These are phyloP conservation scores for Curvularia verruculosa DNA, from an alignment of 2,329 filamentous ascomycete species.

Conservation along the genomic window DNA sequence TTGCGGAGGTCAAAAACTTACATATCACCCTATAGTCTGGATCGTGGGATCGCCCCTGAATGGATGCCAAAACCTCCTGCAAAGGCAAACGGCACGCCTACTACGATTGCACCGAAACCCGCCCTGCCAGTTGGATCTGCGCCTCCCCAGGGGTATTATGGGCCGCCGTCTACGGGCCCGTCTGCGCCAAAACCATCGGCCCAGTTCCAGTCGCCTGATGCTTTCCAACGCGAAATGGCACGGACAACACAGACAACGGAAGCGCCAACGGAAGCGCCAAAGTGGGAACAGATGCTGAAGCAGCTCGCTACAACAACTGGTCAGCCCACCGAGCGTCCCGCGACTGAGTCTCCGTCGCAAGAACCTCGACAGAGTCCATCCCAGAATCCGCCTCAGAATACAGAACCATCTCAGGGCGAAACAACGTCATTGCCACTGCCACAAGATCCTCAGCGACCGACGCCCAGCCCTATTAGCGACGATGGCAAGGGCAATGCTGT, in stretches of 20 bases:
- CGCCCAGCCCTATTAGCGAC: slow-evolving; percentile 44
- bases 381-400: slow-evolving; percentile 22
- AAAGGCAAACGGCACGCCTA: slow-evolving; percentile 16
- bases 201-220: slow-evolving; percentile 53
- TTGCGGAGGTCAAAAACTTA: slow-evolving; percentile 54
- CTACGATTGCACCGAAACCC: slow-evolving; percentile 23
- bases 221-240: slow-evolving; percentile 52
- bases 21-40: slow-evolving; percentile 54
- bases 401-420: slow-evolving; percentile 20
- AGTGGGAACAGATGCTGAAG: slow-evolving; percentile 46
- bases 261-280: slow-evolving; percentile 31
- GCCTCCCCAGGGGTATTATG: slow-evolving; percentile 20
- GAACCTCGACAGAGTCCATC: slow-evolving; percentile 21
- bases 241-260: slow-evolving; percentile 29
- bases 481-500: slow-evolving; percentile 29
- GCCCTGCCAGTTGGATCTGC: slow-evolving; percentile 15
- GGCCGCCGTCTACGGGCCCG: slow-evolving; percentile 14
- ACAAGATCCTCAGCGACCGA: slow-evolving; percentile 35
- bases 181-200: slow-evolving; percentile 39
- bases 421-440: slow-evolving; percentile 22
- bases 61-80: slow-evolving; percentile 44
- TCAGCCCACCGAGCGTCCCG: slow-evolving; percentile 12
- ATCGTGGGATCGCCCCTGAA: slow-evolving; percentile 50
- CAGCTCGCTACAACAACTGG: slow-evolving; percentile 35
- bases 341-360: slow-evolving; percentile 14